Conservation (phyloP, 306 rosid genomes). For the Rosa lucieae region DNA sequence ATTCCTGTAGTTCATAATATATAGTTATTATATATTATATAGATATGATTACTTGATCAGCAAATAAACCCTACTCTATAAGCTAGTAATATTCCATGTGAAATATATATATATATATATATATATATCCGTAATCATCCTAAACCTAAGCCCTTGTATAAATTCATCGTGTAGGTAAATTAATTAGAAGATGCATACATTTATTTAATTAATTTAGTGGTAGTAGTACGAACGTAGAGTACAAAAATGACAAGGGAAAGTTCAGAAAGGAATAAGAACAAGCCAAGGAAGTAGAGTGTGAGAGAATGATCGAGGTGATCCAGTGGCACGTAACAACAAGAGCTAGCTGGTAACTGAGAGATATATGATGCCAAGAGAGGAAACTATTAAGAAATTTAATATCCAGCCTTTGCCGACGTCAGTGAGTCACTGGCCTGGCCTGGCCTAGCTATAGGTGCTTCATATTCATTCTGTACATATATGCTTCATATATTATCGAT, state of each 20-base stretch:
- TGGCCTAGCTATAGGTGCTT: background rate
- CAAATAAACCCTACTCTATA: background rate
- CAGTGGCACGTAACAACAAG: background rate
- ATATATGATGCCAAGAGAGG: background rate
- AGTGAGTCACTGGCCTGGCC: background rate
- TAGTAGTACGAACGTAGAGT: background rate
- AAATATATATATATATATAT: background rate
- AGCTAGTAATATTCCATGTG: background rate
- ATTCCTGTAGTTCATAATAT: background rate
- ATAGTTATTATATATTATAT: background rate
- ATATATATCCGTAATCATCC: background rate
- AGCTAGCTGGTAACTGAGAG: background rate
- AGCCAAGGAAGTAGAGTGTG: constrained; percentile 18
- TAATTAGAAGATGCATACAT: background rate
- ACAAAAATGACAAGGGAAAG: constrained; percentile 36
- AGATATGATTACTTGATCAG: background rate
- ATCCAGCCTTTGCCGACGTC: background rate
- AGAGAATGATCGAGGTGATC: background rate
- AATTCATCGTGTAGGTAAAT: background rate
- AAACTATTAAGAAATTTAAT: background rate
- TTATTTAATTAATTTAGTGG: background rate
- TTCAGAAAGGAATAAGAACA: constrained; percentile 19
- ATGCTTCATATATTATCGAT: constrained; percentile 8
- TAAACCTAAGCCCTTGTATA: background rate
- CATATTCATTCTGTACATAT: background rate